Percentiles rank a stretch among this genome's conserved stretches.
Evolutionary conservation across 164 flowering plant species (phyloP).

Genomic region (Vitis rotundifolia): DNA sequence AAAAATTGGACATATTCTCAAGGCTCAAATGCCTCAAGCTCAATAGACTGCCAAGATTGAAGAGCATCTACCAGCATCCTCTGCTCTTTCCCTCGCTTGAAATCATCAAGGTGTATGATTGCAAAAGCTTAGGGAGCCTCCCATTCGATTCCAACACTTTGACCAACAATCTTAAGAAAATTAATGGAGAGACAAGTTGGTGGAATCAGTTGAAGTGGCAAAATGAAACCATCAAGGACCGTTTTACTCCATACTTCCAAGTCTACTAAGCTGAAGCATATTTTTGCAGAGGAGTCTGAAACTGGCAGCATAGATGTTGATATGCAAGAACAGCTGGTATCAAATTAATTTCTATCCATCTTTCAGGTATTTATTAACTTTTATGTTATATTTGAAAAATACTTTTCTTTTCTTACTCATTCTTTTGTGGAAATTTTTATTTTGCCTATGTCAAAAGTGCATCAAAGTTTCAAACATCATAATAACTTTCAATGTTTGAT

Average conservation of each 20-base stretch:
- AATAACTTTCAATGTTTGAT: no score
- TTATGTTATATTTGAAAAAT: no score
- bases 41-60: not conserved
- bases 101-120: not conserved
- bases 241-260: not conserved
- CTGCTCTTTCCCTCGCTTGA: not conserved
- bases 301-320: no score
- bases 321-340: no score
- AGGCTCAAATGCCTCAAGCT: not conserved
- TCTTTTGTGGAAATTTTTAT: no score
- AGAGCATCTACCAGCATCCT: constrained; percentile 2
- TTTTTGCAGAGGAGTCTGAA: no score
- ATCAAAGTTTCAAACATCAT: no score
- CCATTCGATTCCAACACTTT: not conserved
- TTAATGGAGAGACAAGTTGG: constrained; percentile 3
- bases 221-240: not conserved
- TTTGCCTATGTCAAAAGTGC: no score
- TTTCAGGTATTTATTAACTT: no score
- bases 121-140: not conserved
- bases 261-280: not conserved
- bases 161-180: not conserved
- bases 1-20: not conserved
- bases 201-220: constrained; percentile 9
- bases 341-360: no score
- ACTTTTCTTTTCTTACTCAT: no score